Evolutionary conservation across 495 filamentous ascomycete species (phyloP), one percentile per base, ranked within the genome.

Genomic region (Saxophila tyrrhenica): DNA sequence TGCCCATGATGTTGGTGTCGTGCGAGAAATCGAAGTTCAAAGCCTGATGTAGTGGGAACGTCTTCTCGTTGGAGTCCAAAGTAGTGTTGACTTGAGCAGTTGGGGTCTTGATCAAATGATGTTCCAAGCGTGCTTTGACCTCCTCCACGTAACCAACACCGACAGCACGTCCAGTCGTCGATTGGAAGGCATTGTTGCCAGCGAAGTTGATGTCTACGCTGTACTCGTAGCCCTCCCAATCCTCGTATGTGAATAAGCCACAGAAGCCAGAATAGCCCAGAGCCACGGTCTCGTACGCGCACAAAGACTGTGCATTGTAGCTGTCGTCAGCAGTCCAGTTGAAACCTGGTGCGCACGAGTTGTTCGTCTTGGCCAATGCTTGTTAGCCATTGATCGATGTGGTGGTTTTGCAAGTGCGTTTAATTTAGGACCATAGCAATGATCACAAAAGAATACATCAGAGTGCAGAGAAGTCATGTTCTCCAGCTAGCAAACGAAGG

Each of bases 141-240:
- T 85, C 81, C 48, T 80, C 67, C 13, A 82, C 75, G 54, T 80
- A 85, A 38, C 80, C 81, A 41, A 83, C 76, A 1, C 80, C 81
- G 22, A 80, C 72, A 11, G 82, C 82, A 8, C 82, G 72, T 23
- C 79, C 81, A 5, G 72, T 74, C 0, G 80, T 76, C 1, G 78
- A 80, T n/a, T 76, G 77, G 60, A 78, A 82, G 54, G 66, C 75
- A 46, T 72, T 70, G 55, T 75, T 68, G 42, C 80, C 63, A n/a
- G 61, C 51, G 67, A 81, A 87, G 25, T 67, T 65, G 25, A 86
- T 64, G 55, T 85, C 83, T 29, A 80, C 58, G 22, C 72, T 68
- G 64, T 79, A 80, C 42, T 73, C 75, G 55, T 74, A 80, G 55
- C 69, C 75, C 29, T 70, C 62, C 76, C 76, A 80, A 62, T 80